Base-by-base conservation (phyloP, 495 filamentous ascomycete species). In the Penicillium soppii region DNA sequence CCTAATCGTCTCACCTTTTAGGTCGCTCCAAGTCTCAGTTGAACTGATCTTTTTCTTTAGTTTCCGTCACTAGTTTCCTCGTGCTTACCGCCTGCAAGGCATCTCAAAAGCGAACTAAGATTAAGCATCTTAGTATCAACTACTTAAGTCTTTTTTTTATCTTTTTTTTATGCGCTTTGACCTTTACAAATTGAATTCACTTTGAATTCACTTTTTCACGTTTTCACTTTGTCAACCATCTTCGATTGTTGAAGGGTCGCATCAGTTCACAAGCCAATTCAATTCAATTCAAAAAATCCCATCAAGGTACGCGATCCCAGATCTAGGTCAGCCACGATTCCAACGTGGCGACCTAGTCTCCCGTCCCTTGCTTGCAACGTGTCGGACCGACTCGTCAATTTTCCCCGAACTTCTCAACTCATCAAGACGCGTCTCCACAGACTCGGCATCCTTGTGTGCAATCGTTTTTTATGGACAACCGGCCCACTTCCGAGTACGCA, bases 401-500 rank as follows among this genome's bases (percentile, higher is more conserved):
- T 63, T 58, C 50, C 62, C 69, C 67, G 62, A 58, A 25, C 32
- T 40, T 26, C n/a, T 40, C 15, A 25, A 21, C 33, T 12, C 32
- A 38, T 36, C 41, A 32, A 33, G 45, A 61, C 58, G 50, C 54
- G 58, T 57, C 57, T 59, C 43, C 37, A 53, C 36, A 33, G 20
- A 47, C 15, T 48, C 51, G 32, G 38, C 52, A 30, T 37, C 38
- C 33, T 42, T 46, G 50, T 47, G 47, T 33, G 53, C 54, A 56
- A 59, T 39, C 58, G 38, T 65, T 63, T 69, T 71, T 67, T 70
- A 73, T 75, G 85, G 94, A 96, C 88, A 89, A 92, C 82, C 88
- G 89, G 82, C 83, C 87, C 80, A 82, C 88, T 68, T 76, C 89
- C 79, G 91, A 95, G 74, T 96, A 92, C 79, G 84, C 90, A 88